Evolutionary conservation across 2,329 filamentous ascomycete genomes (phyloP).

Genomic region (Talaromyces sp.): DNA sequence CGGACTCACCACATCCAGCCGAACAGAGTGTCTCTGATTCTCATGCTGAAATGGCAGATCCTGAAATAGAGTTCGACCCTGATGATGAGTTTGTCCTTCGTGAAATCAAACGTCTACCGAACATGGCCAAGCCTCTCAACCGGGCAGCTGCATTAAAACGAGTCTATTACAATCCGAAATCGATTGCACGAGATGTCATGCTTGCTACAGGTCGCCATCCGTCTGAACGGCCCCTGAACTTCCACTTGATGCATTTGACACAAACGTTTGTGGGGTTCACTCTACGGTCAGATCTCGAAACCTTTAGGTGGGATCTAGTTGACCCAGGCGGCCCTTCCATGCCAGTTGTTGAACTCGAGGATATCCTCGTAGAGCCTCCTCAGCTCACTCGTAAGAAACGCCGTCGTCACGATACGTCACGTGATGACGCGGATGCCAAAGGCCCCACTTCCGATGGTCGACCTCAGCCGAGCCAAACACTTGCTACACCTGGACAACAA

Average conservation of each 20-base stretch:
- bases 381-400: slow-evolving; percentile 15
- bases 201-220: slow-evolving; percentile 59
- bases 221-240: slow-evolving; percentile 54
- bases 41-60: background rate
- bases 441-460: slow-evolving; percentile 8
- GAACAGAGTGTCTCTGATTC: slow-evolving; percentile 3
- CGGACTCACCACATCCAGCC: background rate
- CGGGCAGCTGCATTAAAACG: slow-evolving; percentile 37
- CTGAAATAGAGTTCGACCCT: slow-evolving; percentile 10
- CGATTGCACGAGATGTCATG: slow-evolving; percentile 60
- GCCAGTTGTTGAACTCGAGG: slow-evolving; percentile 23
- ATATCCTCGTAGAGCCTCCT: slow-evolving; percentile 22
- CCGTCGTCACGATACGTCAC: slow-evolving; percentile 4
- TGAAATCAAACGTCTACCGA: slow-evolving; percentile 25
- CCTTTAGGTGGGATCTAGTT: slow-evolving; percentile 58
- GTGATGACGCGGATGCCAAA: slow-evolving; percentile 1
- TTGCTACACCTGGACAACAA: background rate
- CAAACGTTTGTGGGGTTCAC: slow-evolving; percentile 41
- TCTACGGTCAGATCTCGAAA: slow-evolving; percentile 49
- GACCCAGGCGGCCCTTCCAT: slow-evolving; percentile 50
- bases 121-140: slow-evolving; percentile 43
- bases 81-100: slow-evolving; percentile 8
- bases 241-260: slow-evolving; percentile 50
- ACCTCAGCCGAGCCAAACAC: slow-evolving; percentile 3
- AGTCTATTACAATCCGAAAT: slow-evolving; percentile 54